Evolutionary conservation across 768 basidiomycete genomes (phyloP).

Genomic region (Galerina marginata): DNA sequence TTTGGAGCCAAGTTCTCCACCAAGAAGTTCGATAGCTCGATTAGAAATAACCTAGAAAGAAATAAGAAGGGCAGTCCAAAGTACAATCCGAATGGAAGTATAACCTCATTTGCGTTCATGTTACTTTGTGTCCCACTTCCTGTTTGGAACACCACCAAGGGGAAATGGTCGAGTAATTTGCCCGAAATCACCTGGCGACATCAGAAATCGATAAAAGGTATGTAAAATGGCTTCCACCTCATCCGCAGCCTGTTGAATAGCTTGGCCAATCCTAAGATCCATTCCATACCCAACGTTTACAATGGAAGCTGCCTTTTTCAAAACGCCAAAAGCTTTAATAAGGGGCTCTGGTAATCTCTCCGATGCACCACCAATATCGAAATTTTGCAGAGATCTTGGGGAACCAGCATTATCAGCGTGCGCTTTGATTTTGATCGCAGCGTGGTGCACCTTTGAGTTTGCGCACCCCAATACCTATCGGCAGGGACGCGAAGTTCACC

Average conservation of each 20-base stretch:
- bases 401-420: neutral
- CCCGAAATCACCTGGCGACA: slow-evolving; percentile 87
- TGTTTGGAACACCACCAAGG: slow-evolving; percentile 98
- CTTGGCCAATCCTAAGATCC: slow-evolving; percentile 84
- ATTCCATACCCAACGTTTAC: slow-evolving; percentile 92
- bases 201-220: neutral
- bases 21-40: slow-evolving; percentile 95
- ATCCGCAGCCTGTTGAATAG: slow-evolving; percentile 92
- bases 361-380: slow-evolving; percentile 95
- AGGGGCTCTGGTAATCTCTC: slow-evolving; percentile 95
- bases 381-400: slow-evolving; percentile 89
- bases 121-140: slow-evolving; percentile 99
- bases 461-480: slow-evolving; percentile 94
- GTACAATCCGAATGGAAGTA: neutral
- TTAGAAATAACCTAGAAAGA: slow-evolving; percentile 88
- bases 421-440: neutral
- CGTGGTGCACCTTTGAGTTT: slow-evolving; percentile 81
- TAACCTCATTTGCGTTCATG: slow-evolving; percentile 98
- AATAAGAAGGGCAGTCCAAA: slow-evolving; percentile 1
- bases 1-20: slow-evolving; percentile 94
- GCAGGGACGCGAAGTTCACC: slow-evolving; percentile 86
- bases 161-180: slow-evolving; percentile 94
- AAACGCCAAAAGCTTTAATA: slow-evolving; percentile 95
- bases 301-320: slow-evolving; percentile 95
- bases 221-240: slow-evolving; percentile 59